Evolutionary conservation across 768 basidiomycete genomes (phyloP).

Genomic region (Wakefieldia striispora): DNA sequence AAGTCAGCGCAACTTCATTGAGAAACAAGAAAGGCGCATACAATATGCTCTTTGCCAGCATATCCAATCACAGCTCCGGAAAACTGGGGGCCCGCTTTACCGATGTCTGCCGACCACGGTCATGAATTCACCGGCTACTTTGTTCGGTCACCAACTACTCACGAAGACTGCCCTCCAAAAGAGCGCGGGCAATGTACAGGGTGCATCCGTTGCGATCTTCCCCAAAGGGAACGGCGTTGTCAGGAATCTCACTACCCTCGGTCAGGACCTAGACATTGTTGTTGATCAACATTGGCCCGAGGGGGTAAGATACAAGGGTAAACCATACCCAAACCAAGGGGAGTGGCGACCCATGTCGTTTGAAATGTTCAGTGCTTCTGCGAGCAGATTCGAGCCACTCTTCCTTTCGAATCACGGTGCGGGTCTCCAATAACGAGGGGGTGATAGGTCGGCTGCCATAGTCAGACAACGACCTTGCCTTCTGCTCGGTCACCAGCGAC

Average conservation of each 20-base stretch:
- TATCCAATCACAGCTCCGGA: constrained; percentile 32
- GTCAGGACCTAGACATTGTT: constrained; percentile 21
- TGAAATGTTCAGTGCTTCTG: constrained; percentile 30
- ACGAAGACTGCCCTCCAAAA: constrained; percentile 32
- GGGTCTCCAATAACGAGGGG: constrained; percentile 8
- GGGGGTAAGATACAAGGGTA: neutral
- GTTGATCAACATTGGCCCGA: neutral
- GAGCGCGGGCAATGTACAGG: constrained; percentile 31
- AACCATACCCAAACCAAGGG: constrained; percentile 33
- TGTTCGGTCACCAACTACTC: constrained; percentile 1
- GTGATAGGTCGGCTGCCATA: constrained; percentile 18
- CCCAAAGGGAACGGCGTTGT: constrained; percentile 34
- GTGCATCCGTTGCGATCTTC: constrained; percentile 30
- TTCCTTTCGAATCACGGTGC: constrained; percentile 22
- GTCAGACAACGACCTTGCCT: constrained; percentile 18
- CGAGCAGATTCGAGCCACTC: constrained; percentile 31
- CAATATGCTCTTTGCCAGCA: constrained; percentile 34
- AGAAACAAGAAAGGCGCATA: constrained; percentile 8
- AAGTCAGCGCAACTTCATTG: neutral
- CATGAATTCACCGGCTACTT: neutral
- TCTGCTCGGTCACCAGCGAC: constrained; percentile 4
- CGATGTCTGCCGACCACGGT: constrained; percentile 26
- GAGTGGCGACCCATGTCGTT: constrained; percentile 25
- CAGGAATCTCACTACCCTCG: constrained; percentile 31
- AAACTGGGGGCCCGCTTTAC: constrained; percentile 33